Evolutionary conservation across 805 yeast species (phyloP).

Genomic region (Teunomyces stri): DNA sequence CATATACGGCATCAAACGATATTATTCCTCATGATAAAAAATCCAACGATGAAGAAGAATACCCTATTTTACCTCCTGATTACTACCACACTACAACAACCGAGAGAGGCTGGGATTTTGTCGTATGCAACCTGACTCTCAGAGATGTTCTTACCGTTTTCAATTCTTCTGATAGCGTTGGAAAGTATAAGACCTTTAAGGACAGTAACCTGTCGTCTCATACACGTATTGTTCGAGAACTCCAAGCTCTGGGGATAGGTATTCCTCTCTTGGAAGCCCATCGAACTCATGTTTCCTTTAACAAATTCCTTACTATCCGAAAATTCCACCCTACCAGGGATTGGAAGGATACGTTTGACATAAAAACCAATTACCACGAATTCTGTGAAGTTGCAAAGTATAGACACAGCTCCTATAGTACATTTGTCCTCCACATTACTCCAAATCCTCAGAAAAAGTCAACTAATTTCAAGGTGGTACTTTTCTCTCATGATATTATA

Average conservation of each 20-base stretch:
- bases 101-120: conserved; percentile 1
- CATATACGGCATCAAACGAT: background rate
- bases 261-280: background rate
- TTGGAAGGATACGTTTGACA: background rate
- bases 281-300: background rate
- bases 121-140: background rate
- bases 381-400: background rate
- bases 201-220: background rate
- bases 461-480: background rate
- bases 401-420: background rate
- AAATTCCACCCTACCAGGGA: background rate
- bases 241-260: conserved; percentile 1
- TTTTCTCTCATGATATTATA: conserved; percentile 7
- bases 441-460: background rate
- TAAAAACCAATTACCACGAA: background rate
- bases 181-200: background rate
- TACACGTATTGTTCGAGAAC: background rate
- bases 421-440: conserved; percentile 1
- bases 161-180: background rate
- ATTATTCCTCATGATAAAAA: background rate
- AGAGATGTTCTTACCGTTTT: background rate
- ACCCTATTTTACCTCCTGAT: background rate
- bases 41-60: background rate
- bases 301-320: background rate
- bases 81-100: background rate